These are phyloP conservation scores for Pigoraptor vietnamica DNA, from an alignment of 78 protist species.

Conservation along the genomic window DNA sequence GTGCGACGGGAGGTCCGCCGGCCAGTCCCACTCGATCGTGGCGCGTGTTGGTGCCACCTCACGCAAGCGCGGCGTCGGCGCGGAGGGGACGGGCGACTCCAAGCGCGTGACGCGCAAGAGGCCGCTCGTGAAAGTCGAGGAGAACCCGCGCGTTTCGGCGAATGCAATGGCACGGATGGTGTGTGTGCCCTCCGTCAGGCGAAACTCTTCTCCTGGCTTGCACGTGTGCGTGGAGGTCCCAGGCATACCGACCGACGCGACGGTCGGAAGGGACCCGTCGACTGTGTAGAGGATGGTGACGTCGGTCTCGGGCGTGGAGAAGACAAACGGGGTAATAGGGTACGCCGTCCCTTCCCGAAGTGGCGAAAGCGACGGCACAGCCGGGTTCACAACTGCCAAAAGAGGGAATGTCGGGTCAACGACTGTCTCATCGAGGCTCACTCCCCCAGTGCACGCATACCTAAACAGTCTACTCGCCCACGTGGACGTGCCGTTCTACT, in stretches of 20 bases:
- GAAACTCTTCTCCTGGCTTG: background rate
- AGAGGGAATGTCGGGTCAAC: too few relatives aligned
- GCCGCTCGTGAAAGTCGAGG: background rate
- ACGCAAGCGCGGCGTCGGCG: background rate
- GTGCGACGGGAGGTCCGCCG: background rate
- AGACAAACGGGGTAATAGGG: background rate
- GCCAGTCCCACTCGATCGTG: background rate
- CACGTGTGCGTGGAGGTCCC: background rate
- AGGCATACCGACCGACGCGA: background rate
- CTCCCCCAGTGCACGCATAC: too few relatives aligned
- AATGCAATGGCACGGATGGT: background rate
- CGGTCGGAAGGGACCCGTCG: background rate
- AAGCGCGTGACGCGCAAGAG: background rate
- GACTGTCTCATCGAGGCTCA: too few relatives aligned
- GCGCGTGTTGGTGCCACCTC: background rate
- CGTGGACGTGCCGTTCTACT: too few relatives aligned
- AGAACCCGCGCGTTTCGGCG: background rate
- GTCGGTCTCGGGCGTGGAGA: background rate
- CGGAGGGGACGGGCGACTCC: background rate
- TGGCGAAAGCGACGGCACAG: background rate
- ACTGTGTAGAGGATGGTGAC: background rate
- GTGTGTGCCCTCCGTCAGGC: background rate
- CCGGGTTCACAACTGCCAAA: background rate
- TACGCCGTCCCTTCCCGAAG: background rate
- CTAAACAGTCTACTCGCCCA: too few relatives aligned